Conservation (phyloP, 2,329 filamentous ascomycete species). For the Samsoniella hepiali region DNA sequence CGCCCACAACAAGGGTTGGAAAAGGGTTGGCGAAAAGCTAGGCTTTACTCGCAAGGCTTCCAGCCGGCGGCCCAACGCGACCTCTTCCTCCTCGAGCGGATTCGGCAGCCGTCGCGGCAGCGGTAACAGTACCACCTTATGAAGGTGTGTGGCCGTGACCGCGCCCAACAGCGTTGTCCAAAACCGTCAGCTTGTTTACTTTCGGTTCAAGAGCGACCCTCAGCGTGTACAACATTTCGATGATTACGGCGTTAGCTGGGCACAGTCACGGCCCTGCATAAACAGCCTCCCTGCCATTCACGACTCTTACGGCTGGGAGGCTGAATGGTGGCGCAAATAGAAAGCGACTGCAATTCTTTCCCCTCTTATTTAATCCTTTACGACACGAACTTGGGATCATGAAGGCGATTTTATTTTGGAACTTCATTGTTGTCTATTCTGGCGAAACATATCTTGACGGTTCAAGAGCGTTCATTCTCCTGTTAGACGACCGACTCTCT, state of each 20-base stretch:
- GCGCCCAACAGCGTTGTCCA: conserved; percentile 37
- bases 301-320: conserved; percentile 53
- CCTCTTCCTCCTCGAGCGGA: conserved; percentile 35
- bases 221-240: conserved; percentile 8
- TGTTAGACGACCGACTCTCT: conserved; percentile 4
- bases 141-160: conserved; percentile 57
- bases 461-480: neutral
- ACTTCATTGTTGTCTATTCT: neutral
- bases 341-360: conserved; percentile 30
- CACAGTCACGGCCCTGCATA: conserved; percentile 22
- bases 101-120: conserved; percentile 35
- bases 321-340: conserved; percentile 33
- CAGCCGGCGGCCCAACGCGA: conserved; percentile 41
- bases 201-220: neutral
- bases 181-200: conserved; percentile 23
- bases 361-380: neutral
- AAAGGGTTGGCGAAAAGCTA: conserved; percentile 60
- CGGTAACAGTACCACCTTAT: conserved; percentile 44
- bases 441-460: neutral
- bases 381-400: conserved; percentile 20
- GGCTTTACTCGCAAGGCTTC: conserved; percentile 54
- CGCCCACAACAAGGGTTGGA: conserved; percentile 58
- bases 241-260: conserved; percentile 7
- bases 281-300: conserved; percentile 36
- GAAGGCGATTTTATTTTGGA: conserved; percentile 7